Evolutionary conservation across 768 basidiomycete species (phyloP), one percentile per base, ranked within the genome.

Genomic region (Inosperma sp.): DNA sequence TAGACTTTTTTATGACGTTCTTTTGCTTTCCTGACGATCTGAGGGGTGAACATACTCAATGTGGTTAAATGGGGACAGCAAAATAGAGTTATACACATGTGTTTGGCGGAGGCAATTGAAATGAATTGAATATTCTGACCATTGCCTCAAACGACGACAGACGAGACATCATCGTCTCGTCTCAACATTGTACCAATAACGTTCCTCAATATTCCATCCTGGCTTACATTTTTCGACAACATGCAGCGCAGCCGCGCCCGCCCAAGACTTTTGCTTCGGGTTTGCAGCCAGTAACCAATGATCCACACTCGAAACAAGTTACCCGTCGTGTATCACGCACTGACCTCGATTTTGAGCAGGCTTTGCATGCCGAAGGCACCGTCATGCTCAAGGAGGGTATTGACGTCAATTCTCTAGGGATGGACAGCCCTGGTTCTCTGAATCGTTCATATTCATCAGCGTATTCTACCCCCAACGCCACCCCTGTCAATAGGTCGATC

Each of bases 341-440:
- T 26, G 87, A 89, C 69, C 72, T 85, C 62, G 87, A 89, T 64
- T 93, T 93, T 58, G 89, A 92, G 68, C 81, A 83, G 60, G 88
- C 83, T 10, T 66, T 93, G 57, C 76, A 72, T 52, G 72, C 72
- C 9, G 81, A 81, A 34, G 83, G 79, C 19, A 93, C 90, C 3
- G 77, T 89, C 13, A 59, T 78, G 49, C 72, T 92, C 42, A 79
- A 75, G 54, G 87, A 92, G 65, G 82, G 86, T 30, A 62, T 83
- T 37, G 88, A 91, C 67, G 72, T 89, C 43, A 79, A 77, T 63
- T 61, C 76, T 26, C 73, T 92, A 42, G 90, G 88, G 22, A 80
- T 78, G 41, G 56, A 57, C 60, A 71, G 68, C 56, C 74, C 71
- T 59, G 69, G 67, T 55, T 71, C 69, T 8, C 58, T 65, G 57